Base-by-base conservation (phyloP, 208 protist genomes). In the Histomonas meleagridis region DNA sequence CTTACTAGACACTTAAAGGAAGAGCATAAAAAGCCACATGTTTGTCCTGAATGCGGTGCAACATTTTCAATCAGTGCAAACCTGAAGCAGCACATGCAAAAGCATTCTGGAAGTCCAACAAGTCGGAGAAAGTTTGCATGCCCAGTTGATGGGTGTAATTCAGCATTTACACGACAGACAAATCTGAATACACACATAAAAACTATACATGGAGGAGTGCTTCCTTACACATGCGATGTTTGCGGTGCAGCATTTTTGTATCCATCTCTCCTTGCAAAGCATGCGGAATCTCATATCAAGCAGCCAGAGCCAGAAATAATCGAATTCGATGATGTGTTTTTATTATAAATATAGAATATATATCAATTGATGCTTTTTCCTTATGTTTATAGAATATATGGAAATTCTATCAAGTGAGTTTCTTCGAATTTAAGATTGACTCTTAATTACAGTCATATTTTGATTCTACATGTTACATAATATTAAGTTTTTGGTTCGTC, bases 221-320 rank as follows among this genome's bases (percentile, higher is more conserved):
- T 55, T 5, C 76, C 76, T 10, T 57, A 57, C 26, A 46, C 76
- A 55, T 86, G 76, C 46, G 46, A 51, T 46, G 38, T 86, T 55
- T 86, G 76, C 76, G 76, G 76, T 7, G 55, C 51, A 86, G 76
- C n/a, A 32, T 86, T 86, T 48, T 55, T 86, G 55, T 86, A 86
- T 55, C 76, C 76, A 53, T 86, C 76, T 38, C 35, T 55, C 4
- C 76, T 86, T 5, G 10, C n/a, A 4, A 55, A 55, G 5, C 76
- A 86, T 48, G n/a, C n/a, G 46, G 26, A 86, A 86, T 53, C 76
- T 43, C 76, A 86, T 55, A 46, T 57, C 51, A 14, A 86, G 46
- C 1, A 40, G 16, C 38, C 46, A 21, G 76, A 86, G 4, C 46
- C 46, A 57, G 76, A 46, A 55, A 28, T 51, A 55, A 46, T 51